phyloP scores from a whole-genome alignment of 2,329 filamentous ascomycete genomes.

The Aotearoamyces nothofagi region DNA sequence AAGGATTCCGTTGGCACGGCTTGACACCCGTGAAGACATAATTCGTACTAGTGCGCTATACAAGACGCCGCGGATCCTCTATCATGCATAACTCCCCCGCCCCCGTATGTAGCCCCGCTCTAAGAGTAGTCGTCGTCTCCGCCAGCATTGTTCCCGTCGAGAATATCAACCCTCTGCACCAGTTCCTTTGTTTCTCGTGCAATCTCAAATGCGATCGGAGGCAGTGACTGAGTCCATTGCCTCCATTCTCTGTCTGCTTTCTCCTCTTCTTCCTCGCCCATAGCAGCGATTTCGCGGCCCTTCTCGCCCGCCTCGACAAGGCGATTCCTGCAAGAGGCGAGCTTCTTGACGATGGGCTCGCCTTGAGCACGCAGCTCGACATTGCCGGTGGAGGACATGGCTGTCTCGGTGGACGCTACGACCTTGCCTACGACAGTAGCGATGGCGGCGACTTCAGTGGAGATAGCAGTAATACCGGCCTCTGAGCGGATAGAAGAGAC shows the following conservation, averaged over 20 bases:
- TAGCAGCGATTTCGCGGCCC: conserved; percentile 42
- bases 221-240: conserved; percentile 54
- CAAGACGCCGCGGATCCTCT: too few species aligned
- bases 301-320: conserved; percentile 48
- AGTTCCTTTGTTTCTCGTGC: conserved; percentile 70
- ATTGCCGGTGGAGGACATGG: conserved; percentile 33
- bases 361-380: conserved; percentile 33
- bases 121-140: too few species aligned
- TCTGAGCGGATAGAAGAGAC: conserved; percentile 57
- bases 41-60: too few species aligned
- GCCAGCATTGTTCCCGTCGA: conserved; percentile 12
- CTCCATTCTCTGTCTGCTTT: conserved; percentile 39
- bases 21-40: too few species aligned
- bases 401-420: conserved; percentile 45
- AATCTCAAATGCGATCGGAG: conserved; percentile 77
- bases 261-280: conserved; percentile 32
- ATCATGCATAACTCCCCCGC: too few species aligned
- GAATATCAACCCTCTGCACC: conserved; percentile 30
- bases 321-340: conserved; percentile 48
- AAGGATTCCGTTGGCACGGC: too few species aligned
- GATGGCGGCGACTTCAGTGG: conserved; percentile 56
- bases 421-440: conserved; percentile 56
- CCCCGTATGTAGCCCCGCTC: too few species aligned
- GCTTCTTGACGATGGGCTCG: conserved; percentile 33
- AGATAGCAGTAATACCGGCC: conserved; percentile 46